These are phyloP conservation scores for Musa acuminata DNA, from an alignment of 176 grass and related monocot species.

Conservation along the genomic window DNA sequence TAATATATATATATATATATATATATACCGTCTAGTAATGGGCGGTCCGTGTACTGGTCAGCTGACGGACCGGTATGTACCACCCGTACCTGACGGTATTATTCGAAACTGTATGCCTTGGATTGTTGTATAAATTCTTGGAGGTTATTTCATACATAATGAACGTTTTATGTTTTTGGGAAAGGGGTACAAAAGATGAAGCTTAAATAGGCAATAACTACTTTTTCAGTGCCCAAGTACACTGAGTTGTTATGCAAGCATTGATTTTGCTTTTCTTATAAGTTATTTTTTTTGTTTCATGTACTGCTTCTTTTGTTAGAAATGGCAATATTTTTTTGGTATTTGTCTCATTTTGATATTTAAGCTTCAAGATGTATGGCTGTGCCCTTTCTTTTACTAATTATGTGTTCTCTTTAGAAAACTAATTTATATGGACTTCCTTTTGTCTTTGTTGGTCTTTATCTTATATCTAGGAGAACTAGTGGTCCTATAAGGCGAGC, in stretches of 20 bases:
- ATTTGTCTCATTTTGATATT: neutral
- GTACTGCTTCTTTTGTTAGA: neutral
- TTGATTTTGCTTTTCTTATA: neutral
- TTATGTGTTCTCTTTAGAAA: constrained; percentile 3
- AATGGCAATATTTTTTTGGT: neutral
- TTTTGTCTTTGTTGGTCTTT: constrained; percentile 17
- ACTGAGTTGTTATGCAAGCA: neutral
- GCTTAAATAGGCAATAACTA: no score
- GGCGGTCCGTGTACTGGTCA: no score
- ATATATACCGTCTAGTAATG: no score
- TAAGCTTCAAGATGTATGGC: neutral
- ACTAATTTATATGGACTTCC: constrained; percentile 11
- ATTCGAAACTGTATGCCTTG: no score
- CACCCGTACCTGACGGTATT: no score
- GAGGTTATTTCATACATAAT: no score
- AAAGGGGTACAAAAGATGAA: no score
- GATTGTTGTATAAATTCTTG: no score
- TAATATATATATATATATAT: no score
- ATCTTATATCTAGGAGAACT: constrained; percentile 46
- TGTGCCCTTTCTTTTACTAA: neutral
- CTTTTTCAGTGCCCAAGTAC: no score
- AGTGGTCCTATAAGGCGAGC: constrained; percentile 95
- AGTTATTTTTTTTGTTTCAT: neutral
- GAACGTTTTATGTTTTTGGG: no score
- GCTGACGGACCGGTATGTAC: no score